A percentile compares a stretch with the other conserved stretches of the same genome.
phyloP scores from a whole-genome alignment of 768 basidiomycete species.

The Leccinum subtestaceum region DNA sequence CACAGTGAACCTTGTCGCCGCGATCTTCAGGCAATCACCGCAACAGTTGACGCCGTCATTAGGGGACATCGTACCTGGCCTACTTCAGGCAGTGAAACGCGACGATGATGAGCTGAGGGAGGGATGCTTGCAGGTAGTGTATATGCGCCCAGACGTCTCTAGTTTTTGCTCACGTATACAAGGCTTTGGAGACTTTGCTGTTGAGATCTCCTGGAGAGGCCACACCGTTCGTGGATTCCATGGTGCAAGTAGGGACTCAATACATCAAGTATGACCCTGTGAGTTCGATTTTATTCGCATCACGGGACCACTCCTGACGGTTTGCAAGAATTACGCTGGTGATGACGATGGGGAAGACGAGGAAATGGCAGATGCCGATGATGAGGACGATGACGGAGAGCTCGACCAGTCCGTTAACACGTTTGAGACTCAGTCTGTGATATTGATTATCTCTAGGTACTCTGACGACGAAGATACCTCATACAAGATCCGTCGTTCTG shows the following conservation, averaged over 20 bases:
- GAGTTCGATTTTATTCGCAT: slow-evolving; percentile 2
- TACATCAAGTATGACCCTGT: slow-evolving; percentile 95
- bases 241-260: slow-evolving; percentile 68
- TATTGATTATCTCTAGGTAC: slow-evolving; percentile 51
- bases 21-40: slow-evolving; percentile 74
- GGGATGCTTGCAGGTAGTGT: slow-evolving; percentile 65
- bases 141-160: not conserved
- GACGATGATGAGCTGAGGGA: slow-evolving; percentile 87
- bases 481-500: slow-evolving; percentile 93
- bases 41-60: slow-evolving; percentile 61
- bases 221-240: slow-evolving; percentile 63
- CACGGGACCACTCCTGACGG: not conserved
- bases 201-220: slow-evolving; percentile 83
- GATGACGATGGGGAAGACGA: slow-evolving; percentile 64
- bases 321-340: slow-evolving; percentile 78
- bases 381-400: slow-evolving; percentile 81
- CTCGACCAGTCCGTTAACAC: slow-evolving; percentile 62
- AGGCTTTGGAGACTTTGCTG: slow-evolving; percentile 82
- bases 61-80: slow-evolving; percentile 61
- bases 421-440: not conserved
- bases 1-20: slow-evolving; percentile 75
- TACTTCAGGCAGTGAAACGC: slow-evolving; percentile 63
- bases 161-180: slow-evolving; percentile 6
- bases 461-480: slow-evolving; percentile 98
- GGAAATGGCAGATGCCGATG: slow-evolving; percentile 55